phyloP scores from a whole-genome alignment of 2,329 filamentous ascomycete genomes.

The Alternaria arborescens region DNA sequence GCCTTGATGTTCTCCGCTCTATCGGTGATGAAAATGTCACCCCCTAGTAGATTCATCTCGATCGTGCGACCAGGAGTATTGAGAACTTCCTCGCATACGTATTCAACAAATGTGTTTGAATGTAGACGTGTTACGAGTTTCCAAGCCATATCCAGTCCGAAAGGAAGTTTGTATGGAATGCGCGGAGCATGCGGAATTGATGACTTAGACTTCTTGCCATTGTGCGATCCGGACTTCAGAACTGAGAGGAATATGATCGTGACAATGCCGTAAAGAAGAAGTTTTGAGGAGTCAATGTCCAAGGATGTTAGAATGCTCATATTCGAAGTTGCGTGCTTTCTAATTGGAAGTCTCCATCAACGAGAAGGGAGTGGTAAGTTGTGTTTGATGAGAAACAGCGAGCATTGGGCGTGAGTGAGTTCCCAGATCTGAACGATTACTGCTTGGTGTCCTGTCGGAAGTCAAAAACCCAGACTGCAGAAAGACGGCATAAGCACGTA shows the following conservation, averaged over 20 bases:
- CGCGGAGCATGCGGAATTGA: slow-evolving; percentile 8
- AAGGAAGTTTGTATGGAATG: slow-evolving; percentile 8
- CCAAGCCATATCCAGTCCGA: slow-evolving; percentile 17
- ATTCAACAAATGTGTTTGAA: slow-evolving; percentile 14
- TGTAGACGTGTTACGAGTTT: slow-evolving; percentile 9
- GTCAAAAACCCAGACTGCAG: neutral
- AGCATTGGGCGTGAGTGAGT: neutral
- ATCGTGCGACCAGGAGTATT: slow-evolving; percentile 12
- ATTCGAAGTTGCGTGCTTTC: neutral
- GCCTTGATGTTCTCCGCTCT: slow-evolving; percentile 19
- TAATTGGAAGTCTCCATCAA: neutral
- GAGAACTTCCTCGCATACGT: slow-evolving; percentile 15
- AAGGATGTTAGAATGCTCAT: slow-evolving; percentile 6
- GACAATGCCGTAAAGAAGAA: neutral
- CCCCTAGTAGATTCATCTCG: slow-evolving; percentile 16
- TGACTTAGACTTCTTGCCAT: slow-evolving; percentile 1
- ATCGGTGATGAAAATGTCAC: slow-evolving; percentile 16
- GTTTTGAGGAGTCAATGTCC: neutral
- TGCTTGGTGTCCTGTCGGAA: neutral
- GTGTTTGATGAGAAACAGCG: neutral
- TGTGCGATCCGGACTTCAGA: neutral
- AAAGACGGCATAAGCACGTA: neutral
- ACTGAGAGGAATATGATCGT: slow-evolving; percentile 1
- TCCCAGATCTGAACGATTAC: neutral
- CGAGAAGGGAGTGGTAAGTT: neutral